Evolutionary conservation across 2,329 filamentous ascomycete species (phyloP).

Genomic region (Pseudocercospora pini-densiflorae): DNA sequence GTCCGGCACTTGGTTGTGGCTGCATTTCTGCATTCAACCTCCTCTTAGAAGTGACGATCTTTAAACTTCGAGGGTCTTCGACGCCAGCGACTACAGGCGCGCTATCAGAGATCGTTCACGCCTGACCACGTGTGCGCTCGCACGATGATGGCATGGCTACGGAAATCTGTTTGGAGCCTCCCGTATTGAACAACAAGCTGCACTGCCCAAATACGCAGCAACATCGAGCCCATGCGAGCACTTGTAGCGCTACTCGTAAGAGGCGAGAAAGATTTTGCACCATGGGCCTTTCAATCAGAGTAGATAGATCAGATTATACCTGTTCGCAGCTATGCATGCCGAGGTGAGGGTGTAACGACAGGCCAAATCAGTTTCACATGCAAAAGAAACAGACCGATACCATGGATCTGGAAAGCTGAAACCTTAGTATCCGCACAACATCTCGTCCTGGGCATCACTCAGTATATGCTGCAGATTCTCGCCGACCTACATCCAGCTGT

Average conservation of each 20-base stretch:
- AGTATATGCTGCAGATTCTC: no score
- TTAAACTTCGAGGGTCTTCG: background rate
- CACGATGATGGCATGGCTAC: constrained; percentile 6
- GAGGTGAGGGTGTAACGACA: background rate
- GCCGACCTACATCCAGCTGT: no score
- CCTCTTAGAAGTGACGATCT: background rate
- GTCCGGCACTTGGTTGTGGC: background rate
- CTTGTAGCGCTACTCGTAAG: background rate
- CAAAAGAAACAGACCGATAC: background rate
- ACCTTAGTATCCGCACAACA: background rate
- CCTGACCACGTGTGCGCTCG: constrained; percentile 9
- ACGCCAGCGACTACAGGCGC: background rate
- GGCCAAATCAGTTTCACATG: background rate
- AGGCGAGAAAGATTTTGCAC: background rate
- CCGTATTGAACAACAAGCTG: background rate
- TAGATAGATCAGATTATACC: background rate
- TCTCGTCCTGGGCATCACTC: no score
- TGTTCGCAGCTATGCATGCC: background rate
- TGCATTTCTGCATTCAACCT: background rate
- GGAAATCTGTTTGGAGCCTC: background rate
- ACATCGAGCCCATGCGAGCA: background rate
- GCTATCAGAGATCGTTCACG: constrained; percentile 3
- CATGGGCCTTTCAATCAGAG: background rate
- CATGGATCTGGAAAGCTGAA: background rate
- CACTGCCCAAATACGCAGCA: background rate